phyloP scores from a whole-genome alignment of 2,329 filamentous ascomycete species.

The Triangularia verruculosa region DNA sequence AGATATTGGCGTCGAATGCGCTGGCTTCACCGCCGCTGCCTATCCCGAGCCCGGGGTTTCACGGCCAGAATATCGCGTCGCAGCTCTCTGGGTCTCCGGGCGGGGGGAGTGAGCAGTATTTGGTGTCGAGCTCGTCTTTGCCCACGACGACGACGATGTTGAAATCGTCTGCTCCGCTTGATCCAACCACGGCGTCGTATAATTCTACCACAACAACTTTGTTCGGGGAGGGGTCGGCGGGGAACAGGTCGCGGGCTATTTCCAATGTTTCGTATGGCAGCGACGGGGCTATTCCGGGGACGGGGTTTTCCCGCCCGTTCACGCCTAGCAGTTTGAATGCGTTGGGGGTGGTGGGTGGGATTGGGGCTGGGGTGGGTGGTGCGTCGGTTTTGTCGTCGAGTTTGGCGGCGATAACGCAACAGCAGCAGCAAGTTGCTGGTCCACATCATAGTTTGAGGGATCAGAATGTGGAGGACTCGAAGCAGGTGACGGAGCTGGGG shows the following conservation, averaged over 20 bases:
- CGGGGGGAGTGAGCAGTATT: constrained; percentile 38
- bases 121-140: constrained; percentile 33
- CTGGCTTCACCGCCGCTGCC: constrained; percentile 50
- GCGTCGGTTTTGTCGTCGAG: constrained; percentile 4
- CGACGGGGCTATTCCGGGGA: constrained; percentile 35
- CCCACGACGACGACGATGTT: constrained; percentile 54
- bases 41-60: constrained; percentile 39
- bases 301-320: constrained; percentile 45
- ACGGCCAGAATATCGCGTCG: constrained; percentile 34
- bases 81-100: constrained; percentile 48
- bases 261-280: constrained; percentile 74
- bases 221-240: constrained; percentile 59
- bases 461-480: constrained; percentile 63
- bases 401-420: background rate
- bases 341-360: background rate
- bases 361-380: constrained; percentile 24
- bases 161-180: constrained; percentile 57
- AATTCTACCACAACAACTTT: constrained; percentile 77
- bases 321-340: constrained; percentile 43
- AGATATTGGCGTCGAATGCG: constrained; percentile 50
- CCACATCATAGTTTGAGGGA: constrained; percentile 40
- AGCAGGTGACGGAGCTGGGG: constrained; percentile 89
- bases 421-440: background rate
- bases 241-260: constrained; percentile 75
- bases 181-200: constrained; percentile 73